Conservation (phyloP, 2,329 filamentous ascomycete species). For the Cladophialophora carrionii region DNA sequence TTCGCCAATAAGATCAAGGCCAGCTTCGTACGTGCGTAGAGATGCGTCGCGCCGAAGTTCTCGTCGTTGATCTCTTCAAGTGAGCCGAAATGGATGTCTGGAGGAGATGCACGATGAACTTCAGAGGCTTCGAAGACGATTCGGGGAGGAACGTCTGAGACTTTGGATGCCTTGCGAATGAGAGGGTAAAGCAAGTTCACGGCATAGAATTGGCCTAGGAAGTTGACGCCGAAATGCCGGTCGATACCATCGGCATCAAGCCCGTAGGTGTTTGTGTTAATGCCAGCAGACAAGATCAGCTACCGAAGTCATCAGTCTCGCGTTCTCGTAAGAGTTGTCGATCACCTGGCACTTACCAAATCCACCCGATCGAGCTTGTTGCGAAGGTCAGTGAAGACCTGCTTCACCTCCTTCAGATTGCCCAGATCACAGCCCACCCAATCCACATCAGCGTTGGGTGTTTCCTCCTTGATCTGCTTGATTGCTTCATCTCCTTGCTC, state of each 20-base stretch:
- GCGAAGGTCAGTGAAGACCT: conserved; percentile 46
- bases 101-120: not conserved
- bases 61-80: not conserved
- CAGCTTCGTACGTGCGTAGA: not conserved
- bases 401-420: conserved; percentile 45
- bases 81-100: not conserved
- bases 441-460: conserved; percentile 41
- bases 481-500: not conserved
- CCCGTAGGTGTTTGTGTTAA: not conserved
- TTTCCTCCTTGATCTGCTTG: not conserved
- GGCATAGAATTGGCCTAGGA: not conserved
- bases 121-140: not conserved
- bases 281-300: not conserved
- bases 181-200: not conserved
- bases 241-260: not conserved
- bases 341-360: conserved; percentile 37
- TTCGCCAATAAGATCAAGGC: not conserved
- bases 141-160: not conserved
- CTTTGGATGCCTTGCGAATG: not conserved
- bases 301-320: not conserved
- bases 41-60: not conserved
- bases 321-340: not conserved
- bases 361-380: conserved; percentile 48
- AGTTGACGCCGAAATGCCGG: not conserved
- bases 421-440: conserved; percentile 52